Evolutionary conservation across 257 asterid species (phyloP).

Genomic region (Solanum tarapatanum): DNA sequence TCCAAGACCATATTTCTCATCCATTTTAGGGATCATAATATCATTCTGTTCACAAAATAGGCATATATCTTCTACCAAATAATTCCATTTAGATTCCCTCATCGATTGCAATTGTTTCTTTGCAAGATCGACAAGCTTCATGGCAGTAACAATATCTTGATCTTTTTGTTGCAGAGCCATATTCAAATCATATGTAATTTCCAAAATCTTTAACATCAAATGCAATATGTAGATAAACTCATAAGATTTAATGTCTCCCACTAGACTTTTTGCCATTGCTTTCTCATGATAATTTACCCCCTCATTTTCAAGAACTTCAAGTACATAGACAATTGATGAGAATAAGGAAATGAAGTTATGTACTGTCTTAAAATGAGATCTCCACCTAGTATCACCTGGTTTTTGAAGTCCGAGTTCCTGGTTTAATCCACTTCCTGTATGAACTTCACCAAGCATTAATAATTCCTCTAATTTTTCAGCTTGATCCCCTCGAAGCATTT

Average conservation of each 20-base stretch:
- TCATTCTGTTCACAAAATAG: not conserved
- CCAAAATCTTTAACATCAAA: not conserved
- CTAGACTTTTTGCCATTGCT: not conserved
- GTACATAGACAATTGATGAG: not conserved
- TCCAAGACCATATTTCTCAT: not conserved
- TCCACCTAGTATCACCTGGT: not conserved
- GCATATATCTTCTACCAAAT: not conserved
- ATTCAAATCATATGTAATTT: too few relatives aligned
- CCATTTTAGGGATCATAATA: not conserved
- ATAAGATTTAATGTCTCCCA: not conserved
- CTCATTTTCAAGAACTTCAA: not conserved
- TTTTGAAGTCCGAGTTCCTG: not conserved
- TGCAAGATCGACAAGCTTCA: not conserved
- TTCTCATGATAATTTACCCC: not conserved
- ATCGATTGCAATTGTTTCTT: not conserved
- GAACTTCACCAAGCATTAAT: not conserved
- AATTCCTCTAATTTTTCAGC: not conserved
- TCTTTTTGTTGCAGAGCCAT: not conserved
- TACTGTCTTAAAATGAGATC: not conserved
- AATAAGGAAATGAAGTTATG: not conserved
- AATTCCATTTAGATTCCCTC: not conserved
- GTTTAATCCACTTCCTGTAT: not conserved
- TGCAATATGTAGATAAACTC: not conserved
- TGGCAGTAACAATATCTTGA: not conserved
- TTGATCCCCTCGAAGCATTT: not conserved